Evolutionary conservation across 2,329 filamentous ascomycete genomes (phyloP).

Genomic region (Aspergillus japonicus): DNA sequence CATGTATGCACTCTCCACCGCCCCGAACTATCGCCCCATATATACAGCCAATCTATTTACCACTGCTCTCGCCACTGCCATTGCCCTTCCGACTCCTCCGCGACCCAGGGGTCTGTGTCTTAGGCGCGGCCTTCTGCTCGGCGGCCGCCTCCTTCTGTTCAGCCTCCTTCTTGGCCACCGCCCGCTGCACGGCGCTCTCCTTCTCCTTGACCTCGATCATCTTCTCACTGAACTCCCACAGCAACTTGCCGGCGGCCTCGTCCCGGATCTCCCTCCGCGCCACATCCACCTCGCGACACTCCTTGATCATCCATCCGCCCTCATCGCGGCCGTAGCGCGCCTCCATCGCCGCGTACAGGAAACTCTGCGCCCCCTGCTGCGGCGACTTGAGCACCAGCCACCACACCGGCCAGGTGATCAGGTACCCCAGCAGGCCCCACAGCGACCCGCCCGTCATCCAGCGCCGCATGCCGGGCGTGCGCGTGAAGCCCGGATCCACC

Average conservation of each 20-base stretch:
- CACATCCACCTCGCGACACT: slow-evolving; percentile 75
- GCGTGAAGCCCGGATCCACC: slow-evolving; percentile 79
- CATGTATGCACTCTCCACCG: background rate
- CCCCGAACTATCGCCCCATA: background rate
- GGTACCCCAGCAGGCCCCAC: slow-evolving; percentile 73
- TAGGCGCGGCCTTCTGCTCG: slow-evolving; percentile 24
- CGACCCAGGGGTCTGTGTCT: slow-evolving; percentile 35
- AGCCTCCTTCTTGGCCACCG: slow-evolving; percentile 55
- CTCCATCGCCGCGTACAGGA: slow-evolving; percentile 85
- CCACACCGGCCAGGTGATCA: slow-evolving; percentile 73
- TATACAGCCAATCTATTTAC: slow-evolving; percentile 19
- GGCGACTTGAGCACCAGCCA: slow-evolving; percentile 89
- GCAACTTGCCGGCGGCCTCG: slow-evolving; percentile 73
- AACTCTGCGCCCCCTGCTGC: slow-evolving; percentile 78
- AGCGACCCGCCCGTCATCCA: slow-evolving; percentile 86
- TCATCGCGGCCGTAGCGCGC: slow-evolving; percentile 61
- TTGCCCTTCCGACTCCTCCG: slow-evolving; percentile 40
- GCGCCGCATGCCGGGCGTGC: slow-evolving; percentile 82
- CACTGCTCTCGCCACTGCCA: slow-evolving; percentile 1
- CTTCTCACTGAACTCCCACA: slow-evolving; percentile 88
- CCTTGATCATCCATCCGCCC: slow-evolving; percentile 78
- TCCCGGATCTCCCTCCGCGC: slow-evolving; percentile 72
- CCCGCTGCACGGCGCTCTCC: slow-evolving; percentile 65
- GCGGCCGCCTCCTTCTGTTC: slow-evolving; percentile 30
- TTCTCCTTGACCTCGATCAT: slow-evolving; percentile 81